Percentiles rank a stretch among this genome's conserved stretches.
These are phyloP conservation scores for Xylariaceae sp. DNA, from an alignment of 2,329 filamentous ascomycete genomes.

Conservation along the genomic window DNA sequence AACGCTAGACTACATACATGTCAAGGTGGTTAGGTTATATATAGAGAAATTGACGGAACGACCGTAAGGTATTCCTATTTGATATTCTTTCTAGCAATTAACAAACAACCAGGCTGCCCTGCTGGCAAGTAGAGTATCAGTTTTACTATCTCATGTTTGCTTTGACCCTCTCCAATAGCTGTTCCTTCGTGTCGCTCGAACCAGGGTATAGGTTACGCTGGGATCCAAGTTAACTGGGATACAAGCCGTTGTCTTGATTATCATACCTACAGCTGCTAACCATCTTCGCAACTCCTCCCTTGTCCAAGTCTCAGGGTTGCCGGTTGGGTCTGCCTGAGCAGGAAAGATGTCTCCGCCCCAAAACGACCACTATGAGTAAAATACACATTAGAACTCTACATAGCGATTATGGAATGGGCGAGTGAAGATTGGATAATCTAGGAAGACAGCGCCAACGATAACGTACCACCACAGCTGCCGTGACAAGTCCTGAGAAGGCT, in stretches of 20 bases:
- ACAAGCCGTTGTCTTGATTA: neutral
- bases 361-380: slow-evolving; percentile 66
- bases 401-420: neutral
- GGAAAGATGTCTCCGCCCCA: slow-evolving; percentile 89
- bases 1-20: too few species aligned
- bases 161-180: slow-evolving; percentile 71
- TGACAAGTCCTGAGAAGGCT: slow-evolving; percentile 83
- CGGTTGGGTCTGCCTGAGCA: slow-evolving; percentile 73
- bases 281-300: slow-evolving; percentile 79
- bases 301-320: slow-evolving; percentile 75
- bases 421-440: neutral
- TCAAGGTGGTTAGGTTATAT: neutral
- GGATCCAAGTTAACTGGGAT: slow-evolving; percentile 12
- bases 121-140: neutral
- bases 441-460: neutral
- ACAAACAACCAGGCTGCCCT: neutral
- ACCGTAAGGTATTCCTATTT: too few species aligned
- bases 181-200: slow-evolving; percentile 62
- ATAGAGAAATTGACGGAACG: too few species aligned
- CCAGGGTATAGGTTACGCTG: slow-evolving; percentile 70
- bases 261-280: slow-evolving; percentile 73
- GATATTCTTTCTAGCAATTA: too few species aligned
- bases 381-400: slow-evolving; percentile 4
- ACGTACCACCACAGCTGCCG: slow-evolving; percentile 69
- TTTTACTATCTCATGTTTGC: slow-evolving; percentile 60